Evolutionary conservation across 129 eudicot genomes (phyloP), one percentile per base, ranked within the genome.

Genomic region (Glebionis coronaria): DNA sequence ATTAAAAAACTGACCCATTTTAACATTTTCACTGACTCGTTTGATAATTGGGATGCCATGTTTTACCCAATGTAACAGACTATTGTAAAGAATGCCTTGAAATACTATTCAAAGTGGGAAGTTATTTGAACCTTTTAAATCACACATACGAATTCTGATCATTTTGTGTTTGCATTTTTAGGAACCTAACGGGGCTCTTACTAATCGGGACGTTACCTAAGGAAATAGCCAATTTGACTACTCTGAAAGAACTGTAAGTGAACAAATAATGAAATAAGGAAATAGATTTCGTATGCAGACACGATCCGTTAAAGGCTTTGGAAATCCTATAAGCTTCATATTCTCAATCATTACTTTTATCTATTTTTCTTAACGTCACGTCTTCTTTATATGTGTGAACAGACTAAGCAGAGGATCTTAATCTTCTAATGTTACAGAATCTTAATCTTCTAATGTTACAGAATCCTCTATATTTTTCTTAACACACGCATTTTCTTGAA

Each of bases 151-250:
- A 13, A 14, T 46, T 14, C 35, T 6, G 6, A 12, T n/a, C n/a
- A n/a, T 61, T 67, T 27, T 52, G 13, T 72, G 51, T 14, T 19
- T 70, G 44, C 56, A 12, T 16, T 58, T n/a, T 78, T 49, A 92
- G 98, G 80, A 88, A 92, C 75, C 75, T 92, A 75, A 85, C 83
- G 23, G n/a, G n/a, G n/a, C n/a, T n/a, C n/a, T n/a, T n/a, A n/a
- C n/a, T n/a, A n/a, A n/a, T n/a, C n/a, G n/a, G n/a, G n/a, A n/a
- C n/a, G n/a, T n/a, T n/a, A n/a, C n/a, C n/a, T n/a, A n/a, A n/a
- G n/a, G n/a, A n/a, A 25, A 57, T 92, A 28, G 73, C 72, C 21
- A 72, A 68, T 16, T 73, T 92, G 78, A 79, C 84, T 44, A 91
- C 82, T 52, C 67, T 88, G 23, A 68, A 29, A 56, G 73, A 79